Evolutionary conservation across 2,329 filamentous ascomycete species (phyloP), one percentile per base, ranked within the genome.

Genomic region (Aaosphaeria arxii): DNA sequence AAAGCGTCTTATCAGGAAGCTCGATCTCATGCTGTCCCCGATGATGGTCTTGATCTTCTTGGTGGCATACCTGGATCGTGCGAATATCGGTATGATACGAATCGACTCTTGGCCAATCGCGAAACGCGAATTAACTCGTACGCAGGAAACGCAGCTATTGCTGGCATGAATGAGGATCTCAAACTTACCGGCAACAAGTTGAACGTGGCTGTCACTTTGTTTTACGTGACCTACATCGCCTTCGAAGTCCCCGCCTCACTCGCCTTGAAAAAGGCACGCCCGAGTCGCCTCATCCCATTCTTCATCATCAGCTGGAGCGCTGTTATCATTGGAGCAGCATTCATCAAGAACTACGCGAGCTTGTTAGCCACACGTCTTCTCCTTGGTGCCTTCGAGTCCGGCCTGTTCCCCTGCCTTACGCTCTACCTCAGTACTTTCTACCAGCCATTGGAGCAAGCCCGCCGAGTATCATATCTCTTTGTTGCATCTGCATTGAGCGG

Each of bases 281-380:
- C 62, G 1, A 58, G 57, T 5, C 53, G 60, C 9, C 59, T 62
- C 29, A 52, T 66, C 9, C 53, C 56, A 11, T 57, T 52, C 1
- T 82, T 79, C 54, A 83, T 83, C 51, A 80, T 82, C 50, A 66
- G 82, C 7, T 73, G 83, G 24, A 83, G 82, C 51, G 69, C 73
- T 1, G 81, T 79, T 0, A 43, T 42, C 24, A 48, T 51, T 44
- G 45, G 52, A 30, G 40, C 44, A n/a, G 44, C 77, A 0, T 64
- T 83, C 1, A 82, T 44, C 39, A 56, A 63, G 36, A 64, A 54
- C 47, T 64, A 57, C 29, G 57, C 55, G 5, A 52, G 47, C 4
- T 55, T 68, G 4, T 49, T 66, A 17, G 64, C 54, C 5, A 62
- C 56, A 36, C 53, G 64, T 29, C 50, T 64, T 6, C 50, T 67